Conservation (phyloP, 2,329 filamentous ascomycete genomes). For the Clarireedia monteithiana region DNA sequence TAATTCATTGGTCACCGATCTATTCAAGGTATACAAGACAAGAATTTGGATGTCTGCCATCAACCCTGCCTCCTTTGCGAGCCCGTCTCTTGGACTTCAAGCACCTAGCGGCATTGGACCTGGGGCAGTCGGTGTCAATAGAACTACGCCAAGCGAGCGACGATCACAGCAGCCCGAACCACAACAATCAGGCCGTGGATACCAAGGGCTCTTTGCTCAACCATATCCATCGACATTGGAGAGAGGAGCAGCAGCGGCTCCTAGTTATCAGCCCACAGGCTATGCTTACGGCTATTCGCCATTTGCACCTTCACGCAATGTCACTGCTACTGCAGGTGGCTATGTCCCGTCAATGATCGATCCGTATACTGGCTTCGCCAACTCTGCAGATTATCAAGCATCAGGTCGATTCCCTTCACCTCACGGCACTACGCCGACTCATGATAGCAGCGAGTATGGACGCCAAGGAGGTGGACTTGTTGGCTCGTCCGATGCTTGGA, state of each 20-base stretch:
- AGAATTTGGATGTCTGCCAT: conserved; percentile 99
- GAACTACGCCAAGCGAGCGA: conserved; percentile 32
- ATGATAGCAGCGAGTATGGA: conserved; percentile 35
- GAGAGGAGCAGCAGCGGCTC: conserved; percentile 31
- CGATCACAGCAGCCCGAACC: conserved; percentile 31
- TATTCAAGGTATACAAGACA: conserved; percentile 99
- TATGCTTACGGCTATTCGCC: conserved; percentile 37
- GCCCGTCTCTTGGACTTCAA: conserved; percentile 63
- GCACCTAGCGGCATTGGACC: conserved; percentile 60
- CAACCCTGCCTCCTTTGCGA: conserved; percentile 92
- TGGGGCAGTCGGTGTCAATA: conserved; percentile 52
- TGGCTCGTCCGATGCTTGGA: conserved; percentile 46
- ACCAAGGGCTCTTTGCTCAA: conserved; percentile 37
- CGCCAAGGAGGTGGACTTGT: conserved; percentile 33
- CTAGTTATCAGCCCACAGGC: conserved; percentile 32
- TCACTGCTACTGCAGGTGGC: conserved; percentile 24
- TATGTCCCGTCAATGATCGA: conserved; percentile 38
- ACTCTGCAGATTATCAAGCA: conserved; percentile 37
- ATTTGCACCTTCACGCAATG: conserved; percentile 36
- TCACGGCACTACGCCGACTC: conserved; percentile 30
- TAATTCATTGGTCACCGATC: conserved; percentile 90
- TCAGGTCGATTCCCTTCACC: conserved; percentile 40
- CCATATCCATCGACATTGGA: conserved; percentile 36
- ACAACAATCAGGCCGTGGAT: conserved; percentile 18
- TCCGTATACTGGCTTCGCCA: conserved; percentile 35